A percentile compares a stretch with the other conserved stretches of the same genome.
These are phyloP conservation scores for Candida boleticola DNA, from an alignment of 805 yeast species.

Conservation along the genomic window DNA sequence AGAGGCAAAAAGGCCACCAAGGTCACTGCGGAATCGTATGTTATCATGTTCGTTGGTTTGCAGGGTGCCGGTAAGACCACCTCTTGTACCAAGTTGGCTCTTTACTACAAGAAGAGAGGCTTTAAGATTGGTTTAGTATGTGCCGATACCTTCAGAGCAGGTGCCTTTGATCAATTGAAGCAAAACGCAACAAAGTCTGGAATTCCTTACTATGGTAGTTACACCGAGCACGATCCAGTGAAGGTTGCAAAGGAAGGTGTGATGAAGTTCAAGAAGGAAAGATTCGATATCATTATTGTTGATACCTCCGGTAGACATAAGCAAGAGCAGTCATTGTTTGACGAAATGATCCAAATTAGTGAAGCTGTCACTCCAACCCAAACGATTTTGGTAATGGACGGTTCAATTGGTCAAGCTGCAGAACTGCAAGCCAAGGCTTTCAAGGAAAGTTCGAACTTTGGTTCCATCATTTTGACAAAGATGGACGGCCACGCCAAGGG, in stretches of 20 bases:
- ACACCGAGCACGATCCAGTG: slow-evolving; percentile 94
- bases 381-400: slow-evolving; percentile 96
- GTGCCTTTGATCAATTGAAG: slow-evolving; percentile 97
- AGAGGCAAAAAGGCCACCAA: slow-evolving; percentile 27
- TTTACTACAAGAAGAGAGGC: slow-evolving; percentile 89
- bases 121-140: slow-evolving; percentile 95
- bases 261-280: slow-evolving; percentile 82
- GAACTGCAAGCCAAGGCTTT: slow-evolving; percentile 92
- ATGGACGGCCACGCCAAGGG: slow-evolving; percentile 99
- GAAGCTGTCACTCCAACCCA: slow-evolving; percentile 89
- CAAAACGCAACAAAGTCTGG: slow-evolving; percentile 95
- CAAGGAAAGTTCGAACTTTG: slow-evolving; percentile 89
- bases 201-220: slow-evolving; percentile 92
- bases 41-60: slow-evolving; percentile 96
- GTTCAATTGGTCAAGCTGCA: slow-evolving; percentile 98
- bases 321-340: slow-evolving; percentile 87
- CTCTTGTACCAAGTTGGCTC: slow-evolving; percentile 94
- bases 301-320: slow-evolving; percentile 98
- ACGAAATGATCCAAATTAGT: slow-evolving; percentile 92
- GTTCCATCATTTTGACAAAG: slow-evolving; percentile 91
- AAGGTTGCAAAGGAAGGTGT: slow-evolving; percentile 91
- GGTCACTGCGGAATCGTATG: slow-evolving; percentile 37
- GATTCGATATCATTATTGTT: slow-evolving; percentile 89
- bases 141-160: slow-evolving; percentile 99
- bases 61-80: slow-evolving; percentile 99